Base-by-base conservation (phyloP, 108 stramenopile genomes). In the Parietichytrium sp. region DNA sequence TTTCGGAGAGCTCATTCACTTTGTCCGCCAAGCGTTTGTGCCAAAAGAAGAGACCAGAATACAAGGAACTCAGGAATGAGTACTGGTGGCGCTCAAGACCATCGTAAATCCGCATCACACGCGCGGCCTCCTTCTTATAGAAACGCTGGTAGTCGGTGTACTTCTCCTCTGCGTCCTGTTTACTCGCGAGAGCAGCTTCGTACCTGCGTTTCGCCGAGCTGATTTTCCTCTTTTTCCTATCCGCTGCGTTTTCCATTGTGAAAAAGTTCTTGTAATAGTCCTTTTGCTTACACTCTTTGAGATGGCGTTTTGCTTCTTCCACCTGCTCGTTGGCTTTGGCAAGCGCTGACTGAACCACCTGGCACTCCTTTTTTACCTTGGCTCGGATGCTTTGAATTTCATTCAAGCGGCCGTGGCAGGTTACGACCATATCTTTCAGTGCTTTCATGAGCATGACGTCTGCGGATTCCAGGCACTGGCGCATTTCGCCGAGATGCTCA, bases 21-120 rank as follows among this genome's bases (percentile, higher is more conserved):
- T 72, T 72, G 0, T 16, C 33, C 6, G 29, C 61, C 16, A 72
- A 42, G 6, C 61, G 61, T 42, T 45, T 36, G 61, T 72, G 61
- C 61, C 61, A 72, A 38, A 72, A 72, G 15, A 45, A n/a, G 6
- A 72, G 61, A 6, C 20, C 6, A 15, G 36, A 33, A 20, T 72
- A n/a, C 10, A 72, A 42, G 13, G 61, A 72, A 72, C 36, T 72
- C n/a, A 72, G 42, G 20, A 72, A 72, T n/a, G 29, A 33, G 61
- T 45, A 72, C 42, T 72, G 61, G 42, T 72, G 61, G 4, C 61
- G 61, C 42, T 72, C 61, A 6, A 72, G 6, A n/a, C 33, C 10
- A 25, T 72, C 61, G 20, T 72, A 72, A 33, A 33, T 72, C 23
- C 42, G 61, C 61, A 72, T 72, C 33, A 72, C 61, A 6, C 61